phyloP scores from a whole-genome alignment of 495 filamentous ascomycete genomes.

The Chlorociboria aeruginascens region DNA sequence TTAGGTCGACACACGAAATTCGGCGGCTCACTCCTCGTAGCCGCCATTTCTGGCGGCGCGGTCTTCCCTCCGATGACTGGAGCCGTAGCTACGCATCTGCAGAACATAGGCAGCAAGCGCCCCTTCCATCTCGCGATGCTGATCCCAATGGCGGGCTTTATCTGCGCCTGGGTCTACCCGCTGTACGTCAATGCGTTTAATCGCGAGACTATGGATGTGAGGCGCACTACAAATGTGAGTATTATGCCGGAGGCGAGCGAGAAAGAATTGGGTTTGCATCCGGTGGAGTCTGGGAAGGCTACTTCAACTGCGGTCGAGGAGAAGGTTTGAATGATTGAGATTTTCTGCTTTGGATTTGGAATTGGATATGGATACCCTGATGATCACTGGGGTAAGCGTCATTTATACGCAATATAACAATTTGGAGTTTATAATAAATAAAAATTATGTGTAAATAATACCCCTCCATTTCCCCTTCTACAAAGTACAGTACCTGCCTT shows the following conservation, averaged over 20 bases:
- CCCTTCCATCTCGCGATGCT: constrained; percentile 25
- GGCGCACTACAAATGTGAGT: not conserved
- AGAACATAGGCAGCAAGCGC: not conserved
- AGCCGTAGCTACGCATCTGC: constrained; percentile 23
- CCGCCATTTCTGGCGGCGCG: constrained; percentile 40
- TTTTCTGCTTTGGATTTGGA: too few relatives aligned
- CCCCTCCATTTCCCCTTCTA: too few relatives aligned
- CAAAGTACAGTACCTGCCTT: too few relatives aligned
- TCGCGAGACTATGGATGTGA: not conserved
- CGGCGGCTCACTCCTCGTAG: constrained; percentile 48
- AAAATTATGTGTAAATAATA: too few relatives aligned
- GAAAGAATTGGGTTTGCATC: not conserved
- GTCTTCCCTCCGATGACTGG: constrained; percentile 52
- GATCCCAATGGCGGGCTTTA: constrained; percentile 21
- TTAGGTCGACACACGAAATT: constrained; percentile 60
- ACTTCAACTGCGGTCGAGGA: not conserved
- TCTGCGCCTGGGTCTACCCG: constrained; percentile 23
- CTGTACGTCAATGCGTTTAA: constrained; percentile 20
- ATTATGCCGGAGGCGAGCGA: not conserved
- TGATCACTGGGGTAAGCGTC: too few relatives aligned
- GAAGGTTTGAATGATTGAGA: not conserved
- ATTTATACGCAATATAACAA: too few relatives aligned
- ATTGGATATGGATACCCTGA: too few relatives aligned
- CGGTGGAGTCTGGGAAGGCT: not conserved
- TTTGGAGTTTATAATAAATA: too few relatives aligned